phyloP scores from a whole-genome alignment of 345 rosid genomes.

The Laguncularia racemosa region DNA sequence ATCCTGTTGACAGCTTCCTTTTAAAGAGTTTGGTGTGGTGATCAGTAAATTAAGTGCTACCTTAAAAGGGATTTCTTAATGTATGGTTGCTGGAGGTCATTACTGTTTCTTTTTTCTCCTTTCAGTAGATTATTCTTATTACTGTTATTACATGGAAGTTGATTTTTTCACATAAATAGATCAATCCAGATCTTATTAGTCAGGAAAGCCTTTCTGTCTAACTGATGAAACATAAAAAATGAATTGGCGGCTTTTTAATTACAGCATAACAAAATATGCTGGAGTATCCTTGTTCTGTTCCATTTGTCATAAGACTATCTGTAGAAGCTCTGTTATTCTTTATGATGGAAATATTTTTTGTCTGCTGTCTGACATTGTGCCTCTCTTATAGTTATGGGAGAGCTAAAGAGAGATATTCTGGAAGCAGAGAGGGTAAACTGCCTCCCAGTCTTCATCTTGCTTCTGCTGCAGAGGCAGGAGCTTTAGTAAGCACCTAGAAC shows the following conservation, averaged over 20 bases:
- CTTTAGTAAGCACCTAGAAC: conserved; percentile 46
- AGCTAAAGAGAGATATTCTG: conserved; percentile 75
- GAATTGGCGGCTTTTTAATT: too few species aligned
- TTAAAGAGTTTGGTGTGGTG: too few species aligned
- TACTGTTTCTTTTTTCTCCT: not conserved
- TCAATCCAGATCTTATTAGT: not conserved
- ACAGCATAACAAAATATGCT: too few species aligned
- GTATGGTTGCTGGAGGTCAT: too few species aligned
- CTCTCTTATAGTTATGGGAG: conserved; percentile 59
- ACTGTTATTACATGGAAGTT: too few species aligned
- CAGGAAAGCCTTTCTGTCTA: not conserved
- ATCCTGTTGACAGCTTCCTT: too few species aligned
- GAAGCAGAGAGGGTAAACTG: conserved; percentile 46
- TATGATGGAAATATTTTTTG: conserved; percentile 2
- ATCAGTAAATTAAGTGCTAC: not conserved
- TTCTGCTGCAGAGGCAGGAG: conserved; percentile 97
- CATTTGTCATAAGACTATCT: not conserved
- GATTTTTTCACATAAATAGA: too few species aligned
- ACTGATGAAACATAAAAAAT: too few species aligned
- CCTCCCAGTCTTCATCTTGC: conserved; percentile 77
- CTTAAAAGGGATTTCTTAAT: not conserved
- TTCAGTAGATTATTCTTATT: too few species aligned
- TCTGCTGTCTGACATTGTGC: not conserved
- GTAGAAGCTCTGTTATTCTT: not conserved
- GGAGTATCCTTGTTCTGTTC: too few species aligned